phyloP scores from a whole-genome alignment of 2,329 filamentous ascomycete genomes.

The Hymenoscyphus infarciens region DNA sequence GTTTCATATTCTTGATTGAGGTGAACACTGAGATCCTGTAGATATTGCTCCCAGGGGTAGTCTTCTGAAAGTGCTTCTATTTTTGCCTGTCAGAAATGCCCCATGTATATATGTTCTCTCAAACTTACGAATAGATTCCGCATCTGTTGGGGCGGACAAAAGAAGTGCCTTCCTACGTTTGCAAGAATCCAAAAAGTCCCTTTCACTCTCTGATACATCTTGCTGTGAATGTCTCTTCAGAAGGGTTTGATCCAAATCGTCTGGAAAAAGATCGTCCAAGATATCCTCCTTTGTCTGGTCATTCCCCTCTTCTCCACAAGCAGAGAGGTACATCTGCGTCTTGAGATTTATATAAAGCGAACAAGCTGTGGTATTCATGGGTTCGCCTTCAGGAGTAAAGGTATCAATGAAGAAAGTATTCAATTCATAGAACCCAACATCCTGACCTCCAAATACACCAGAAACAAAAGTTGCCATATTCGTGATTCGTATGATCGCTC shows the following conservation, averaged over 20 bases:
- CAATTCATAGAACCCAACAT: slow-evolving; percentile 60
- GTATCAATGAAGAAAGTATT: slow-evolving; percentile 62
- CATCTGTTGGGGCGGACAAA: slow-evolving; percentile 49
- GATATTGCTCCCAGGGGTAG: slow-evolving; percentile 62
- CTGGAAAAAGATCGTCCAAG: slow-evolving; percentile 57
- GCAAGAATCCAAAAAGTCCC: slow-evolving; percentile 55
- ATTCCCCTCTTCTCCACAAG: slow-evolving; percentile 52
- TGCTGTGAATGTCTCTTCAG: slow-evolving; percentile 51
- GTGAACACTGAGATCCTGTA: slow-evolving; percentile 55
- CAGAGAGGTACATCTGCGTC: slow-evolving; percentile 63
- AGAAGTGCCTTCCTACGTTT: slow-evolving; percentile 54
- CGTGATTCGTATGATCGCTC: slow-evolving; percentile 58
- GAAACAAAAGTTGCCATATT: slow-evolving; percentile 64
- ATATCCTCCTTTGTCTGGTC: slow-evolving; percentile 49
- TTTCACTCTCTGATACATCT: slow-evolving; percentile 53
- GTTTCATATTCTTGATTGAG: slow-evolving; percentile 55
- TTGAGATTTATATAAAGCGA: slow-evolving; percentile 61
- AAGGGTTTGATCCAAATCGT: slow-evolving; percentile 51
- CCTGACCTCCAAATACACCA: slow-evolving; percentile 59
- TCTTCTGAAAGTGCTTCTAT: slow-evolving; percentile 49
- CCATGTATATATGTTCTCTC: background rate
- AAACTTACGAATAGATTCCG: slow-evolving; percentile 38
- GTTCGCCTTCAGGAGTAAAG: slow-evolving; percentile 56
- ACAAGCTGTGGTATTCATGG: slow-evolving; percentile 56
- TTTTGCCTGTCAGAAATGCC: background rate